Evolutionary conservation across 2,329 filamentous ascomycete genomes (phyloP).

Genomic region (Xylariaceae sp.): DNA sequence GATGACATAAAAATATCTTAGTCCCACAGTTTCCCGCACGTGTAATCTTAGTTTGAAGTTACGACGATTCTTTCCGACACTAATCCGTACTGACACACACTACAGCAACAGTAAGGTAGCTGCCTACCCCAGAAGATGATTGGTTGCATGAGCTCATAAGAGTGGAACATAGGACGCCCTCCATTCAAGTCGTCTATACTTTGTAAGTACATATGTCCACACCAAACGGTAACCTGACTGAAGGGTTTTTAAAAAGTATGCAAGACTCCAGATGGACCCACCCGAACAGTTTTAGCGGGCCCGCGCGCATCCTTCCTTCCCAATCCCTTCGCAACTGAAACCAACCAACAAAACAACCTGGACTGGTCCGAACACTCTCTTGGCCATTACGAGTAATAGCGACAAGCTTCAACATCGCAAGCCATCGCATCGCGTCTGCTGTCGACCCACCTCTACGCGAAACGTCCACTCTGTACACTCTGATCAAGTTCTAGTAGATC

Average conservation of each 20-base stretch:
- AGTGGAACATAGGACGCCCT: neutral
- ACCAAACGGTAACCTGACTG: too few species aligned
- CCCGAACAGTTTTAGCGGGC: neutral
- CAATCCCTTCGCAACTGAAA: neutral
- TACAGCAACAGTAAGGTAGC: neutral
- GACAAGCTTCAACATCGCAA: constrained; percentile 17
- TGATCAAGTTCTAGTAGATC: neutral
- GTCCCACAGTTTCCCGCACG: too few species aligned
- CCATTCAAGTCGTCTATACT: too few species aligned
- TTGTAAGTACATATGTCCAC: neutral
- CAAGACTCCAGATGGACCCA: too few species aligned
- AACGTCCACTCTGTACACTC: constrained; percentile 1
- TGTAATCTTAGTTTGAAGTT: too few species aligned
- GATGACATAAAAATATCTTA: too few species aligned
- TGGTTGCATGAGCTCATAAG: neutral
- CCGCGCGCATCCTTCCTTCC: neutral
- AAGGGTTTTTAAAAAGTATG: too few species aligned
- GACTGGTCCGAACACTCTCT: too few species aligned
- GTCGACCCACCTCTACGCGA: constrained; percentile 2
- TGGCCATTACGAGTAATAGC: neutral
- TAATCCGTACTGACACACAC: neutral
- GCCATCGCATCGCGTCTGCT: constrained; percentile 12
- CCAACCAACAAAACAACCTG: neutral
- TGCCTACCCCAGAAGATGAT: neutral
- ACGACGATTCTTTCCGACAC: too few species aligned